phyloP scores from a whole-genome alignment of 768 basidiomycete genomes.

The Collybia sordida region DNA sequence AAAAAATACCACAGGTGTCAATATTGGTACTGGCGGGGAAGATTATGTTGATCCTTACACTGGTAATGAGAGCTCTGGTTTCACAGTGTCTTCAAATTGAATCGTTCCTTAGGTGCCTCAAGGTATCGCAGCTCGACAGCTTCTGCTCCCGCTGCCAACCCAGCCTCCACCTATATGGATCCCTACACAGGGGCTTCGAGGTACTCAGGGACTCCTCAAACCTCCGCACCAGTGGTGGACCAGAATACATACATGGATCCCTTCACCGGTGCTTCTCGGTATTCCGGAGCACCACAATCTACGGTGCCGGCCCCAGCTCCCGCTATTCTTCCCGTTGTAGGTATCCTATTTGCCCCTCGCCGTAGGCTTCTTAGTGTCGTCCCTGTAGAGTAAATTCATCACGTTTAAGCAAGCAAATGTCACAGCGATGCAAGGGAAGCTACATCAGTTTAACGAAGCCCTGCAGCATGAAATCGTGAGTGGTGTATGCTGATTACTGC shows the following conservation, averaged over 20 bases:
- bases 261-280: conserved; percentile 69
- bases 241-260: conserved; percentile 53
- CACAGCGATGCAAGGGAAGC: conserved; percentile 74
- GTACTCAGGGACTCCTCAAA: conserved; percentile 45
- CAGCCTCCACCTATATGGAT: conserved; percentile 49
- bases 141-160: conserved; percentile 24
- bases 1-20: conserved; percentile 82
- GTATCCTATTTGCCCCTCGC: conserved; percentile 11
- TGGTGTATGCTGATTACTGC: neutral
- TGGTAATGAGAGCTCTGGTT: conserved; percentile 40
- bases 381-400: conserved; percentile 54
- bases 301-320: conserved; percentile 30
- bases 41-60: conserved; percentile 89
- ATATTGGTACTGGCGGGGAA: conserved; percentile 55
- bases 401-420: conserved; percentile 86
- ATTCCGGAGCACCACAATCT: conserved; percentile 42
- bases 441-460: conserved; percentile 71
- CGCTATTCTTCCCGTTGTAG: conserved; percentile 54
- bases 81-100: conserved; percentile 5
- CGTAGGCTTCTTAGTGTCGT: neutral
- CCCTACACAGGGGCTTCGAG: conserved; percentile 75
- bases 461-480: conserved; percentile 71
- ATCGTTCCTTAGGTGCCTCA: conserved; percentile 48
- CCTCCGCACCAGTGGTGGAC: conserved; percentile 29
- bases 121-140: conserved; percentile 52